Percentiles rank a stretch among this genome's conserved stretches.
Evolutionary conservation across 768 basidiomycete genomes (phyloP).

Genomic region (Amyloporia xantha): DNA sequence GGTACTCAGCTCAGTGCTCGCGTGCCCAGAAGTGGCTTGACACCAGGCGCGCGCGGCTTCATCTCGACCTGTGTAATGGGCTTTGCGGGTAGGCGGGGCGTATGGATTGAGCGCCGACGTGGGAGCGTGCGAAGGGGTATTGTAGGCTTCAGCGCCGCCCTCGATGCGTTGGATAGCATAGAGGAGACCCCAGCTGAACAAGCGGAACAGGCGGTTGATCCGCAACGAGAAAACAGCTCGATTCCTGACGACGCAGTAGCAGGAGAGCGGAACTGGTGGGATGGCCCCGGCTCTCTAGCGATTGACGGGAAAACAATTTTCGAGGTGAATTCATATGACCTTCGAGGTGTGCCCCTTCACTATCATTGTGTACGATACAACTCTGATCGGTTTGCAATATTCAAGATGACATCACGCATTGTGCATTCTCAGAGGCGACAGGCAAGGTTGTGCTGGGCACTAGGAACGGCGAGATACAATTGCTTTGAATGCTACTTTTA

Average conservation of each 20-base stretch:
- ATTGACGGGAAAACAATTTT: slow-evolving; percentile 20
- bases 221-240: background rate
- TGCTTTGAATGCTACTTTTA: too few relatives aligned
- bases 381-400: background rate
- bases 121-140: slow-evolving; percentile 37
- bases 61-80: slow-evolving; percentile 44
- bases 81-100: slow-evolving; percentile 41
- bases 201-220: background rate
- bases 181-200: background rate
- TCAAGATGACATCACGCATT: slow-evolving; percentile 26
- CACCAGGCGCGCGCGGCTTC: slow-evolving; percentile 35
- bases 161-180: background rate
- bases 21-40: slow-evolving; percentile 12
- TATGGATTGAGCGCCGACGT: slow-evolving; percentile 49
- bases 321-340: slow-evolving; percentile 25
- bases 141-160: slow-evolving; percentile 31
- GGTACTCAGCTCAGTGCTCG: slow-evolving; percentile 8
- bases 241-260: background rate
- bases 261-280: background rate
- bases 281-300: background rate
- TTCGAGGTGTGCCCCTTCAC: slow-evolving; percentile 19
- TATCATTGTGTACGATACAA: background rate
- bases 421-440: slow-evolving; percentile 26
- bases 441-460: slow-evolving; percentile 24
- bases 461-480: slow-evolving; percentile 15